Percentiles rank a stretch among this genome's conserved stretches.
phyloP scores from a whole-genome alignment of 164 flowering plant species.

The Aristolochia fimbriata region DNA sequence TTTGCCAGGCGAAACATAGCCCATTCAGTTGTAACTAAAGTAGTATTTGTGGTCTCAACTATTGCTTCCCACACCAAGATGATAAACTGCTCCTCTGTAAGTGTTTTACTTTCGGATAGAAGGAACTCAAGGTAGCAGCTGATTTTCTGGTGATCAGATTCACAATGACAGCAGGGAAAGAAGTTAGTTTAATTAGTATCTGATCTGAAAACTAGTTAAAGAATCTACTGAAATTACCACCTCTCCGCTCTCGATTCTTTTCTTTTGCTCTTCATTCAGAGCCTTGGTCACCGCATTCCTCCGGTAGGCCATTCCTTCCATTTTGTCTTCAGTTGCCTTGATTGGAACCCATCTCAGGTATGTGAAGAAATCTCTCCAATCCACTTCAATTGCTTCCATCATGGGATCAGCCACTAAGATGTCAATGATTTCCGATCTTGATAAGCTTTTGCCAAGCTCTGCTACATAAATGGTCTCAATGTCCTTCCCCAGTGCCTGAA shows the following conservation, averaged over 20 bases:
- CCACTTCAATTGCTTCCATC: slow-evolving; percentile 90
- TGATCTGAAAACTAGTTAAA: not conserved
- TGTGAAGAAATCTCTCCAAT: slow-evolving; percentile 98
- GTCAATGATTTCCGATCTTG: slow-evolving; percentile 51
- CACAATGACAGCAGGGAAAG: not conserved
- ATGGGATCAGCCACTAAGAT: slow-evolving; percentile 58
- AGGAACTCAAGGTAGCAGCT: slow-evolving; percentile 50
- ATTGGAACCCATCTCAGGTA: slow-evolving; percentile 87
- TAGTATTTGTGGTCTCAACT: slow-evolving; percentile 76
- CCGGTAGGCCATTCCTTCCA: slow-evolving; percentile 32
- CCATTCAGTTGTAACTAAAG: slow-evolving; percentile 81
- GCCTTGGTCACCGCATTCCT: slow-evolving; percentile 60
- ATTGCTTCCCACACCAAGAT: slow-evolving; percentile 80
- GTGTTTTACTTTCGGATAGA: slow-evolving; percentile 44
- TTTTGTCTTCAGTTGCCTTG: slow-evolving; percentile 41
- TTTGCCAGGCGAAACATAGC: slow-evolving; percentile 85
- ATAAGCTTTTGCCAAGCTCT: slow-evolving; percentile 47
- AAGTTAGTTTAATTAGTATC: not conserved
- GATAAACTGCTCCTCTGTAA: slow-evolving; percentile 42
- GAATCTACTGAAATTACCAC: slow-evolving; percentile 16
- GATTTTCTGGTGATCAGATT: slow-evolving; percentile 30
- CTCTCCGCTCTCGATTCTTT: slow-evolving; percentile 44
- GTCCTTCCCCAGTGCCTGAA: slow-evolving; percentile 72
- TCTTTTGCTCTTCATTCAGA: slow-evolving; percentile 44
- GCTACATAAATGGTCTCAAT: slow-evolving; percentile 55